Base-by-base conservation (phyloP, 805 yeast species). In the Millerozyma acaciae region DNA sequence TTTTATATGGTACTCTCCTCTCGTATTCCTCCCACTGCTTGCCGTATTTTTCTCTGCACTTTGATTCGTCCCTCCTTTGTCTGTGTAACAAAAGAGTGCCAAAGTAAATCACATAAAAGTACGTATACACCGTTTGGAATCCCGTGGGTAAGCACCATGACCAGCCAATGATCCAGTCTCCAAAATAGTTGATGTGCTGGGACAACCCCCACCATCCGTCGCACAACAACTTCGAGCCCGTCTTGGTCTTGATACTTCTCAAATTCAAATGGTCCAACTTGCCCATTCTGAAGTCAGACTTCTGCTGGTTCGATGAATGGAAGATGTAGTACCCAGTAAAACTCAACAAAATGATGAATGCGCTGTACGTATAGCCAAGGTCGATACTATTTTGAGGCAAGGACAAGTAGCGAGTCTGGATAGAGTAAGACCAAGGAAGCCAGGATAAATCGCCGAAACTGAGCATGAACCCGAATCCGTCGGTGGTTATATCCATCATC, bases 161-260 rank as follows among this genome's bases (percentile, higher is more conserved):
- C 66, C 84, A 70, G 0, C 96, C 86, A 51, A 88, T 80, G 26
- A 93, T 55, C 89, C 96, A 87, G 63, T 93, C 98, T 26, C 98
- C 98, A 38, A 89, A 73, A 60, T 93, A 93, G 55, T 93, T 93
- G 53, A 86, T 87, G 57, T 93, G 98, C 45, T 95, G 95, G 5
- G 95, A 79, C 13, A 69, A 57, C 2, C 83, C 84, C 98, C 98
- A 93, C 98, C 97, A 93, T 3, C 97, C 96, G 50, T 87, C 93
- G 34, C 79, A 75, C 28, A 93, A 63, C 43, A 93, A 70, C 51
- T 76, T 84, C 16, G 95, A 81, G 1, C 95, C 95, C 10, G 83
- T 76, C 19, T 72, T 65, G 0, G 97, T 82, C 42, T 75, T 64
- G 38, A 93, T 84, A 32, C 58, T 50, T 39, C 51, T 50, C 34